These are phyloP conservation scores for Aspergillus sojae DNA, from an alignment of 2,329 filamentous ascomycete species.

Conservation along the genomic window DNA sequence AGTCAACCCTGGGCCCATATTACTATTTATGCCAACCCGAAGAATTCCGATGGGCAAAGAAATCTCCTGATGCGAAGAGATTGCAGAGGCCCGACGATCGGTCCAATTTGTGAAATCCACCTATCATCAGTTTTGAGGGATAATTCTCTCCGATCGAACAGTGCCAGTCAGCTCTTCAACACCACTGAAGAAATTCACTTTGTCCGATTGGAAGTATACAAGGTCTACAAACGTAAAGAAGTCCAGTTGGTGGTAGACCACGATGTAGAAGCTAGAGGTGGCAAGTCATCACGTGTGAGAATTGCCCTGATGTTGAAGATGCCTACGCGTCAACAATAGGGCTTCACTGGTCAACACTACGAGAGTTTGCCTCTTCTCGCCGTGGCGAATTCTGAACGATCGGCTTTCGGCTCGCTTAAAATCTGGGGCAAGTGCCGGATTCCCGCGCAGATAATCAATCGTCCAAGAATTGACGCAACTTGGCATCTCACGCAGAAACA, in stretches of 20 bases:
- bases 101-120: not conserved
- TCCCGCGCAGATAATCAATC: not conserved
- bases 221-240: too few species aligned
- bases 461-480: not conserved
- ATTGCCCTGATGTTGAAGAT: too few species aligned
- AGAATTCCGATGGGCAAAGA: not conserved
- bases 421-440: not conserved
- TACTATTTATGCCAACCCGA: not conserved
- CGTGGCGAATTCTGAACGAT: not conserved
- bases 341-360: too few species aligned
- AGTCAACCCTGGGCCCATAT: not conserved
- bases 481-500: too few species aligned
- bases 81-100: not conserved
- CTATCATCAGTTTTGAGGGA: not conserved
- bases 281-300: too few species aligned
- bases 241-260: too few species aligned
- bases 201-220: too few species aligned
- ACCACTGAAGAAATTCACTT: too few species aligned
- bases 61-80: not conserved
- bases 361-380: too few species aligned
- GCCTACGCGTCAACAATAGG: too few species aligned
- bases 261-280: too few species aligned
- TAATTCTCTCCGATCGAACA: not conserved
- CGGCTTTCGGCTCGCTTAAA: not conserved
- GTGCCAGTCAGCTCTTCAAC: not conserved